These are phyloP conservation scores for Fusarium sp. DNA, from an alignment of 2,329 filamentous ascomycete species.

Conservation along the genomic window DNA sequence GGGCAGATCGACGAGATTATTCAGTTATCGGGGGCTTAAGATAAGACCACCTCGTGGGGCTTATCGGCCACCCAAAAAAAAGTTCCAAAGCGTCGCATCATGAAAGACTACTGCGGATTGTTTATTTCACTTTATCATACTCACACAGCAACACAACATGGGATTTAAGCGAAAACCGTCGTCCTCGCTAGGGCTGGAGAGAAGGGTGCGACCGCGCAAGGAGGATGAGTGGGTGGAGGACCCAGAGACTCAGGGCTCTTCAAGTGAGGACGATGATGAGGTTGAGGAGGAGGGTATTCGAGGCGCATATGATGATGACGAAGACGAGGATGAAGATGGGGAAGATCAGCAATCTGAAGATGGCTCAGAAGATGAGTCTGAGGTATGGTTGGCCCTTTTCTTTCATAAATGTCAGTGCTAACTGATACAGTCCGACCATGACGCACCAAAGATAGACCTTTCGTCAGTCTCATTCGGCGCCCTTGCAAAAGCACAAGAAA, in stretches of 20 bases:
- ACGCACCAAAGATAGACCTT: slow-evolving; percentile 59
- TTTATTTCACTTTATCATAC: slow-evolving; percentile 4
- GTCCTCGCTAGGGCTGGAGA: slow-evolving; percentile 53
- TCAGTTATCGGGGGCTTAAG: slow-evolving; percentile 30
- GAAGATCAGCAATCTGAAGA: slow-evolving; percentile 35
- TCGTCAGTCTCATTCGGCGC: slow-evolving; percentile 86
- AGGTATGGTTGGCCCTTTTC: slow-evolving; percentile 37
- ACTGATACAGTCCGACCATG: slow-evolving; percentile 46
- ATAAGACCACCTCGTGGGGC: slow-evolving; percentile 37
- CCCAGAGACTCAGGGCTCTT: slow-evolving; percentile 52
- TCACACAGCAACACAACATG: slow-evolving; percentile 47
- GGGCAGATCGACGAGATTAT: slow-evolving; percentile 24
- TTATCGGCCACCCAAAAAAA: slow-evolving; percentile 42
- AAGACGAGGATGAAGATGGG: slow-evolving; percentile 49
- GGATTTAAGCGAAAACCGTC: slow-evolving; percentile 58
- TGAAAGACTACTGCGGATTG: background rate
- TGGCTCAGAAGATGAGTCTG: slow-evolving; percentile 47
- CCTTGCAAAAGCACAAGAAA: slow-evolving; percentile 86
- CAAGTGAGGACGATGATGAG: slow-evolving; percentile 50
- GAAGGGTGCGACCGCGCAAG: slow-evolving; percentile 60
- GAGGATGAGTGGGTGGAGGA: slow-evolving; percentile 61
- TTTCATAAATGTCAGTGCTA: slow-evolving; percentile 3
- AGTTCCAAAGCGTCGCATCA: slow-evolving; percentile 11
- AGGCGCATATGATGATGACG: slow-evolving; percentile 42
- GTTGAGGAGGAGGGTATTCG: slow-evolving; percentile 49